A percentile compares a stretch with the other conserved stretches of the same genome.
phyloP scores from a whole-genome alignment of 2,329 filamentous ascomycete species.

The Botrytis squamosa region DNA sequence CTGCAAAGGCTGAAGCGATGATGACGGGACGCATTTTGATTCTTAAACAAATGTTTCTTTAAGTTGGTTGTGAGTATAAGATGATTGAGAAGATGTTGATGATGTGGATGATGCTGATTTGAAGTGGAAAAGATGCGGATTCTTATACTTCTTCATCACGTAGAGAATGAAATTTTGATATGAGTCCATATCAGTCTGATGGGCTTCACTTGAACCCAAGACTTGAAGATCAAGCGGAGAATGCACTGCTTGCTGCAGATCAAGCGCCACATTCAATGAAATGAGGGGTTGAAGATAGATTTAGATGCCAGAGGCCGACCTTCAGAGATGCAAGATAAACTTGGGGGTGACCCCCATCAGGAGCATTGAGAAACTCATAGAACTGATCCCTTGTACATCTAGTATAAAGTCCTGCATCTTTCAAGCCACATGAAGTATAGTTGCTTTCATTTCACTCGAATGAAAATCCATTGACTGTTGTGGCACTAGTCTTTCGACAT shows the following conservation, averaged over 20 bases:
- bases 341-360: neutral
- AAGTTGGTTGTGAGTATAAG: neutral
- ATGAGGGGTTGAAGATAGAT: neutral
- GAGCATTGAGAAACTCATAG: neutral
- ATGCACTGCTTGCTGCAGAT: neutral
- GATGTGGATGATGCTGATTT: neutral
- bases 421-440: neutral
- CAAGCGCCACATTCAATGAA: slow-evolving; percentile 13
- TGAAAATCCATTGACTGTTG: neutral
- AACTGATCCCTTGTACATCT: neutral
- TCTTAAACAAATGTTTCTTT: neutral
- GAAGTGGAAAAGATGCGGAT: neutral
- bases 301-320: neutral
- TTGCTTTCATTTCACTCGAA: neutral
- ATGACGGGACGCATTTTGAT: slow-evolving; percentile 28
- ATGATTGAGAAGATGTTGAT: neutral
- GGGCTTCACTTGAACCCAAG: neutral
- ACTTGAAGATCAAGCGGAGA: neutral
- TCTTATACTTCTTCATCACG: slow-evolving; percentile 14
- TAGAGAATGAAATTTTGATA: neutral
- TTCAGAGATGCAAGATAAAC: neutral
- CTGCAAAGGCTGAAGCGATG: slow-evolving; percentile 29
- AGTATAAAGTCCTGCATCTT: neutral
- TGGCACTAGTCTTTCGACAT: neutral
- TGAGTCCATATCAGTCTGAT: neutral